Evolutionary conservation across 495 filamentous ascomycete genomes (phyloP).

Genomic region (Hypoxylon rickii): DNA sequence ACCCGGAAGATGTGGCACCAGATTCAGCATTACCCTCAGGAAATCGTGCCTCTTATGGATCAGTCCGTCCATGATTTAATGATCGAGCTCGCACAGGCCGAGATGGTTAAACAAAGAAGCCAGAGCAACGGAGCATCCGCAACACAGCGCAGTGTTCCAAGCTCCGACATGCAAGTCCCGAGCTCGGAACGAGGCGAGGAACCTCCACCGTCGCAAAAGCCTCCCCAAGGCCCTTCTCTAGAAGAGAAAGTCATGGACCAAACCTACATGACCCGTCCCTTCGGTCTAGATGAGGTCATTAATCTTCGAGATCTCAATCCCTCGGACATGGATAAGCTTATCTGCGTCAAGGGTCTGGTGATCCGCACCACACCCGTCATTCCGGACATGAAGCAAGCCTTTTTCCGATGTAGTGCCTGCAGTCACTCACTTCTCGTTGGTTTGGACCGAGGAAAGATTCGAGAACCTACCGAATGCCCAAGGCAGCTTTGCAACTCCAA

Average conservation of each 20-base stretch:
- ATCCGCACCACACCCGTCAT: conserved; percentile 96
- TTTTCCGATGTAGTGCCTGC: conserved; percentile 93
- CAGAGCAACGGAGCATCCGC: conserved; percentile 55
- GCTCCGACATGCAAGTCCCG: conserved; percentile 75
- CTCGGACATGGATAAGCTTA: conserved; percentile 92
- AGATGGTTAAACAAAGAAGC: conserved; percentile 71
- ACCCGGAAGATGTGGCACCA: conserved; percentile 96
- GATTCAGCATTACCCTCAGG: conserved; percentile 85
- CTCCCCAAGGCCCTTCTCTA: conserved; percentile 43
- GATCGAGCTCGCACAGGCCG: conserved; percentile 82
- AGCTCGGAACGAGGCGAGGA: conserved; percentile 71
- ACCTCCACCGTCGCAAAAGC: conserved; percentile 41
- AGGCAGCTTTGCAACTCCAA: conserved; percentile 78
- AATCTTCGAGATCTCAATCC: conserved; percentile 97
- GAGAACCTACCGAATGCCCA: conserved; percentile 89
- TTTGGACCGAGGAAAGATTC: conserved; percentile 93
- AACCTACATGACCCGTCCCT: conserved; percentile 84
- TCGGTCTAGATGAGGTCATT: conserved; percentile 81
- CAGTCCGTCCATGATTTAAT: conserved; percentile 89
- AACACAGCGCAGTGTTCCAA: conserved; percentile 49
- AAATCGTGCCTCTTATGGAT: conserved; percentile 97
- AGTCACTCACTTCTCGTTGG: conserved; percentile 87
- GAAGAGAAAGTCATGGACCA: conserved; percentile 68
- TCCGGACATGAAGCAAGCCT: conserved; percentile 93
- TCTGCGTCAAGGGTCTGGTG: conserved; percentile 94